Conservation (phyloP, 176 grass and related monocot genomes). For the Musa schizocarpa region DNA sequence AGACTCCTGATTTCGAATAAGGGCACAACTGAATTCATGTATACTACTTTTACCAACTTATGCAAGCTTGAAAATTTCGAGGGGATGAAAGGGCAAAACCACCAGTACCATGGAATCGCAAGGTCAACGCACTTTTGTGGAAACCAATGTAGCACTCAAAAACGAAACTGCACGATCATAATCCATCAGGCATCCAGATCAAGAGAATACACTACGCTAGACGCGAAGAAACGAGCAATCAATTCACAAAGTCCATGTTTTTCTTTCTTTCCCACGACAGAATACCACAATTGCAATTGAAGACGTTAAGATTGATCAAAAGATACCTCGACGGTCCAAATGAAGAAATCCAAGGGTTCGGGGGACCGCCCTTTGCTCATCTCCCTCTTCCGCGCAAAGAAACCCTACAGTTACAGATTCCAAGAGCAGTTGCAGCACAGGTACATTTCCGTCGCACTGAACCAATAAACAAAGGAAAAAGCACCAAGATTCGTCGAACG, state of each 20-base stretch:
- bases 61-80: background rate
- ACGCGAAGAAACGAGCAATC: background rate
- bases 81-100: background rate
- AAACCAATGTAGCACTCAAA: background rate
- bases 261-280: background rate
- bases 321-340: conserved; percentile 62
- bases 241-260: background rate
- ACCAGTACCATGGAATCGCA: background rate
- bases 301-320: background rate
- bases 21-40: background rate
- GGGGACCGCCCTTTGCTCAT: conserved; percentile 43
- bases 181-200: background rate
- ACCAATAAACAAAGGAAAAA: background rate
- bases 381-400: conserved; percentile 30
- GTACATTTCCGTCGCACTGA: background rate
- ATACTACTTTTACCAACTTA: background rate
- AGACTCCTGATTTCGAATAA: background rate
- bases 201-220: too few relatives aligned
- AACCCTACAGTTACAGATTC: conserved; percentile 10
- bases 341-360: conserved; percentile 64
- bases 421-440: background rate
- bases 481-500: background rate
- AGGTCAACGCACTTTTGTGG: background rate
- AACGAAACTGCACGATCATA: background rate
- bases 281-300: background rate